phyloP scores from a whole-genome alignment of 2,329 filamentous ascomycete genomes.

The Aureobasidium sp. region DNA sequence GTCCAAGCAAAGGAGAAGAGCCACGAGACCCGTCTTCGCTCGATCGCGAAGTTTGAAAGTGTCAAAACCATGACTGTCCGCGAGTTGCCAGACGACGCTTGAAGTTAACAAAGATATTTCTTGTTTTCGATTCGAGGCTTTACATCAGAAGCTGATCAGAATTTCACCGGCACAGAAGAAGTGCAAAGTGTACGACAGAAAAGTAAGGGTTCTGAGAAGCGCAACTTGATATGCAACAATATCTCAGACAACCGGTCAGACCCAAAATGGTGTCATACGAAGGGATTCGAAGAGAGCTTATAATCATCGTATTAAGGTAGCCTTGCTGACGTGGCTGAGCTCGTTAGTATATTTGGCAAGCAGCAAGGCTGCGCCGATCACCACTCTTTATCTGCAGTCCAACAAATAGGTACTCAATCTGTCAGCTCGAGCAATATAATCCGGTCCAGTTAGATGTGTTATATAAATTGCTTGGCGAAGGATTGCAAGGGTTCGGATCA shows the following conservation, averaged over 20 bases:
- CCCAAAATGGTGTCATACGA: too few species aligned
- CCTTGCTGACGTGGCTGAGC: conserved; percentile 7
- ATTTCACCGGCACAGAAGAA: neutral
- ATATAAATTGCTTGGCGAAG: neutral
- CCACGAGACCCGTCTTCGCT: neutral
- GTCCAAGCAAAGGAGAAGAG: neutral
- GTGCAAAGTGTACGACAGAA: neutral
- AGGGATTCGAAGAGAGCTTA: neutral
- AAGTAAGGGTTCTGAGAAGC: neutral
- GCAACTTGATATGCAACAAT: neutral
- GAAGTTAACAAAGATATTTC: neutral
- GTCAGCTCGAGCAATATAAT: neutral
- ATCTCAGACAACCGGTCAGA: neutral
- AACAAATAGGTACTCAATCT: too few species aligned
- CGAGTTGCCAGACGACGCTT: neutral
- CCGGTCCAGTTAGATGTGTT: neutral
- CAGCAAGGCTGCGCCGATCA: neutral
- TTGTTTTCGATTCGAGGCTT: neutral
- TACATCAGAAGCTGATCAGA: neutral
- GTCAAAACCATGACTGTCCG: neutral
- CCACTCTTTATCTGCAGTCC: neutral
- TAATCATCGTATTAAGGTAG: neutral
- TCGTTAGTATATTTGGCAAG: neutral
- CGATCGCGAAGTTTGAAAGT: neutral
- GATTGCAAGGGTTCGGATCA: neutral